phyloP scores from a whole-genome alignment of 768 basidiomycete genomes.

The Glaciozyma martinii region DNA sequence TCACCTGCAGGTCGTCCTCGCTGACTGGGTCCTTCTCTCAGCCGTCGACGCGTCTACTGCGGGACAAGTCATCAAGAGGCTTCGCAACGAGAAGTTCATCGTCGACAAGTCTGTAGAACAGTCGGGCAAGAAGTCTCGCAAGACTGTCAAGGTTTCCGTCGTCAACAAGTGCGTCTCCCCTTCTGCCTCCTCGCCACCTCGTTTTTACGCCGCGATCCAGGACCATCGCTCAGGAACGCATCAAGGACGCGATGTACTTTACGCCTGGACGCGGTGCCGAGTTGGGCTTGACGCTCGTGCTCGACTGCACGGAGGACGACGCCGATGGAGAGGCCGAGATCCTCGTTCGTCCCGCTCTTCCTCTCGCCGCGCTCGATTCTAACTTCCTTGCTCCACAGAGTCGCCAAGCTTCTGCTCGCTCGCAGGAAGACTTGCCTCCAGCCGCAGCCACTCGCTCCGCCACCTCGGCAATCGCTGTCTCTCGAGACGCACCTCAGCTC shows the following conservation, averaged over 20 bases:
- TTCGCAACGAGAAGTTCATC: conserved; percentile 15
- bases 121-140: conserved; percentile 1
- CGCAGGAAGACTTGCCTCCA: neutral
- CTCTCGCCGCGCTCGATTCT: neutral
- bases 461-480: neutral
- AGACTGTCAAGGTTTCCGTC: neutral
- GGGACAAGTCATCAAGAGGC: conserved; percentile 18
- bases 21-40: neutral
- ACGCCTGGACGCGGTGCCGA: conserved; percentile 16
- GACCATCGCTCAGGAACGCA: conserved; percentile 3
- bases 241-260: conserved; percentile 21
- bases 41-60: conserved; percentile 16
- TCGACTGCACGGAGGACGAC: neutral
- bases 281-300: neutral
- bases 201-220: neutral
- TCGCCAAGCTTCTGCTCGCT: neutral
- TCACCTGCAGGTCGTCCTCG: no score
- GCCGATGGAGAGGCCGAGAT: neutral
- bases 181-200: no score
- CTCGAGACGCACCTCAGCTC: neutral
- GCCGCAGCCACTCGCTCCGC: no score
- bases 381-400: neutral
- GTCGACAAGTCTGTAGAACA: neutral
- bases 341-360: neutral
- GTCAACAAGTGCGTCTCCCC: conserved; percentile 15